Percentiles rank a stretch among this genome's conserved stretches.
Conservation (phyloP, 306 rosid genomes). For the Acacia crassicarpa region DNA sequence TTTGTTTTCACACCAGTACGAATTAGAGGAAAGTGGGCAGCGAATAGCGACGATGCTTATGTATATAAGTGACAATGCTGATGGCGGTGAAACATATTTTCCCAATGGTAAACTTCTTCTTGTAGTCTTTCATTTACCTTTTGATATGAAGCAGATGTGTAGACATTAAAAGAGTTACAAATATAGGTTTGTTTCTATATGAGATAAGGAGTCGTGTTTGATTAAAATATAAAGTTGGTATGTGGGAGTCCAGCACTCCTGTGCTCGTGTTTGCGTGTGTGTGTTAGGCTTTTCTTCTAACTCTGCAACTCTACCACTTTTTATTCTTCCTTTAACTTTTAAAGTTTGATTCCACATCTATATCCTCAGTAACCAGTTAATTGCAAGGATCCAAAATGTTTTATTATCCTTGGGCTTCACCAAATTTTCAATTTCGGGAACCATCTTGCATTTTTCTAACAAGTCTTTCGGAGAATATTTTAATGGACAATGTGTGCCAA, state of each 20-base stretch:
- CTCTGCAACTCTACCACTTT: background rate
- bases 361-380: too few relatives aligned
- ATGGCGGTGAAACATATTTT: constrained; percentile 97
- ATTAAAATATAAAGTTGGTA: background rate
- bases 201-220: background rate
- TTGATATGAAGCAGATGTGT: background rate
- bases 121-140: constrained; percentile 21
- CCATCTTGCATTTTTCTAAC: too few relatives aligned
- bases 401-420: too few relatives aligned
- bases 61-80: constrained; percentile 82
- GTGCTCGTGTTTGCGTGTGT: too few relatives aligned
- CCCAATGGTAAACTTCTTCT: constrained; percentile 68
- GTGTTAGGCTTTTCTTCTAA: background rate
- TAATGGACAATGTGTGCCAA: too few relatives aligned
- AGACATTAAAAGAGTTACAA: background rate
- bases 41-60: constrained; percentile 89
- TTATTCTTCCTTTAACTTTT: too few relatives aligned
- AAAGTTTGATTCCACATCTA: too few relatives aligned
- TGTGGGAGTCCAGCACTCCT: background rate
- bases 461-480: too few relatives aligned
- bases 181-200: background rate
- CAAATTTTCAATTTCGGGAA: too few relatives aligned
- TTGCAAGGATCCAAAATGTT: too few relatives aligned
- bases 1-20: constrained; percentile 51
- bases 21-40: constrained; percentile 91